Evolutionary conservation across 495 filamentous ascomycete genomes (phyloP).

Genomic region (Amniculicola lignicola): DNA sequence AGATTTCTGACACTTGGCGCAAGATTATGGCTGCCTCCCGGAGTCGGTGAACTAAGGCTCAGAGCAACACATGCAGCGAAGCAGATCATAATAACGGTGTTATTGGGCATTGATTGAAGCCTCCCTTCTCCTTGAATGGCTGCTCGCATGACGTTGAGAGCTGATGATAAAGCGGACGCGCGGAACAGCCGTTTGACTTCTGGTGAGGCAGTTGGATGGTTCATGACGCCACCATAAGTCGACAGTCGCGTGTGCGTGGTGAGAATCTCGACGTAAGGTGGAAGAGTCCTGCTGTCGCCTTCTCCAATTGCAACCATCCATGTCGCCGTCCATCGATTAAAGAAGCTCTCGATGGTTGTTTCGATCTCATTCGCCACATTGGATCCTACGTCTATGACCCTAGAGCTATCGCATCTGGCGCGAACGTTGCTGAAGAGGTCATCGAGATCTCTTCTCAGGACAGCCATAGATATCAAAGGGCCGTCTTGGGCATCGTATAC

Average conservation of each 20-base stretch:
- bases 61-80: conserved; percentile 70
- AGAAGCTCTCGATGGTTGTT: conserved; percentile 59
- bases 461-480: conserved; percentile 64
- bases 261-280: conserved; percentile 71
- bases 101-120: conserved; percentile 73
- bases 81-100: conserved; percentile 73
- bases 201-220: conserved; percentile 66
- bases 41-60: conserved; percentile 47
- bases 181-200: conserved; percentile 71
- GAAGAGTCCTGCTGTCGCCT: conserved; percentile 56
- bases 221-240: conserved; percentile 71
- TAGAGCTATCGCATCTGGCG: conserved; percentile 60
- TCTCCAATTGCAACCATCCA: conserved; percentile 61
- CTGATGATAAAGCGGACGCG: conserved; percentile 63
- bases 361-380: conserved; percentile 59
- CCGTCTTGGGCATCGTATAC: conserved; percentile 66
- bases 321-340: conserved; percentile 58
- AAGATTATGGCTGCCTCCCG: conserved; percentile 42
- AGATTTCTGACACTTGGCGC: conserved; percentile 65
- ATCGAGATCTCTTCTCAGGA: conserved; percentile 64
- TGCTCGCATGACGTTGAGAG: conserved; percentile 68
- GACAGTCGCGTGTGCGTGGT: conserved; percentile 69
- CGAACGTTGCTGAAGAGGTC: conserved; percentile 58
- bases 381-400: conserved; percentile 50
- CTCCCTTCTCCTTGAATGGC: conserved; percentile 68